phyloP scores from a whole-genome alignment of 371 early-diverging fungal species.

The Paraphysoderma sedebokerense region DNA sequence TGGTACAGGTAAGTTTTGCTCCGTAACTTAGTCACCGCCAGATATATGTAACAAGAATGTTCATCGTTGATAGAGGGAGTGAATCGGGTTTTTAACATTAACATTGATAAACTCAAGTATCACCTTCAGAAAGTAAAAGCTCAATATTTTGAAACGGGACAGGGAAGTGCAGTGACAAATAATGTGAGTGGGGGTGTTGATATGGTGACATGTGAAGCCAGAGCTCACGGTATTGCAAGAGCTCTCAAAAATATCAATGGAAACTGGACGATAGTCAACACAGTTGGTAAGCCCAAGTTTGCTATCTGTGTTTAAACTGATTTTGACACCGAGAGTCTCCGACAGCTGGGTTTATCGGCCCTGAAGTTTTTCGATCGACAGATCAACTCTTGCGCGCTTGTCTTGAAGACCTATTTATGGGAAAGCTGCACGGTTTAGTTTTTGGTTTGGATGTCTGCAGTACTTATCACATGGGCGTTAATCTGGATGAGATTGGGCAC shows the following conservation, averaged over 20 bases:
- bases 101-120: background rate
- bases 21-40: no score
- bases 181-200: background rate
- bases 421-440: background rate
- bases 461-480: background rate
- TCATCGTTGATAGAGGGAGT: no score
- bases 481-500: background rate
- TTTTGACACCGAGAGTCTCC: background rate
- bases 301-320: background rate
- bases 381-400: conserved; percentile 3
- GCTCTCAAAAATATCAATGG: background rate
- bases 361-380: background rate
- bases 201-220: conserved; percentile 1
- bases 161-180: conserved; percentile 1
- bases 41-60: no score
- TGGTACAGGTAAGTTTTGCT: no score
- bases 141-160: conserved; percentile 2
- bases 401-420: conserved; percentile 1
- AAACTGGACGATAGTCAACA: background rate
- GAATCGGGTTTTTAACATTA: background rate
- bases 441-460: background rate
- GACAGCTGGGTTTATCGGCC: background rate
- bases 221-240: conserved; percentile 1
- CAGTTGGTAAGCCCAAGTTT: background rate
- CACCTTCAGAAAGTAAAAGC: background rate